phyloP scores from a whole-genome alignment of 345 rosid species.

The Hibiscus trionum region DNA sequence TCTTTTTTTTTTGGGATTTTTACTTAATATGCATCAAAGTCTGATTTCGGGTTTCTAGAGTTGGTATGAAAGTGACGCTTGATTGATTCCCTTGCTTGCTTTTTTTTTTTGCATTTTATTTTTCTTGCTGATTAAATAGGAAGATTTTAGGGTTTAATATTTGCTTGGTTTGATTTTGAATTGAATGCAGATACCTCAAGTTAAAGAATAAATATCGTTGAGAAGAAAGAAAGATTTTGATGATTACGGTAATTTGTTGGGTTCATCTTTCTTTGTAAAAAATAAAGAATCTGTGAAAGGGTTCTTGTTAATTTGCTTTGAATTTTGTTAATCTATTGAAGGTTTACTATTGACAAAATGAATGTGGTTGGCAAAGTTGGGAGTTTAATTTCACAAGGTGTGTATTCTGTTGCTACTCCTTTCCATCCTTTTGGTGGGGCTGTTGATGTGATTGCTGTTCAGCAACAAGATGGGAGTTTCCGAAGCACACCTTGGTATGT shows the following conservation, averaged over 20 bases:
- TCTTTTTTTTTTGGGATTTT: not conserved
- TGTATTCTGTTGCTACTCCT: slow-evolving; percentile 86
- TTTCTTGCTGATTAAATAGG: not conserved
- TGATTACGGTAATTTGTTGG: not conserved
- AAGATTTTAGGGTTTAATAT: not conserved
- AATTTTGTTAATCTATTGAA: not conserved
- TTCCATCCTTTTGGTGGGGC: slow-evolving; percentile 98
- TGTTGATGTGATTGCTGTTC: slow-evolving; percentile 89
- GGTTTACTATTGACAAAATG: slow-evolving; percentile 39
- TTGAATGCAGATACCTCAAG: not conserved
- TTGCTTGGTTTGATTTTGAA: not conserved
- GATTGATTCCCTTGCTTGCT: not conserved
- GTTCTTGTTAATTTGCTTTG: slow-evolving; percentile 3
- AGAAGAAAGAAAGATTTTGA: not conserved
- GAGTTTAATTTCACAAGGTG: slow-evolving; percentile 78
- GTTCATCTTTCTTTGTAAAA: not conserved
- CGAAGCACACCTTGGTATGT: slow-evolving; percentile 93
- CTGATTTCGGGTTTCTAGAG: not conserved
- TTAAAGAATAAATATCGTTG: not conserved
- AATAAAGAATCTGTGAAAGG: not conserved
- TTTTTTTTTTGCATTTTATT: not conserved
- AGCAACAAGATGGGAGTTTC: slow-evolving; percentile 76
- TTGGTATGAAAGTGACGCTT: slow-evolving; percentile 7
- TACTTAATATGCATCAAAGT: not conserved
- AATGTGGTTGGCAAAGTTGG: slow-evolving; percentile 87